These are phyloP conservation scores for Phaeosphaeria sp. DNA, from an alignment of 2,329 filamentous ascomycete genomes.

Conservation along the genomic window DNA sequence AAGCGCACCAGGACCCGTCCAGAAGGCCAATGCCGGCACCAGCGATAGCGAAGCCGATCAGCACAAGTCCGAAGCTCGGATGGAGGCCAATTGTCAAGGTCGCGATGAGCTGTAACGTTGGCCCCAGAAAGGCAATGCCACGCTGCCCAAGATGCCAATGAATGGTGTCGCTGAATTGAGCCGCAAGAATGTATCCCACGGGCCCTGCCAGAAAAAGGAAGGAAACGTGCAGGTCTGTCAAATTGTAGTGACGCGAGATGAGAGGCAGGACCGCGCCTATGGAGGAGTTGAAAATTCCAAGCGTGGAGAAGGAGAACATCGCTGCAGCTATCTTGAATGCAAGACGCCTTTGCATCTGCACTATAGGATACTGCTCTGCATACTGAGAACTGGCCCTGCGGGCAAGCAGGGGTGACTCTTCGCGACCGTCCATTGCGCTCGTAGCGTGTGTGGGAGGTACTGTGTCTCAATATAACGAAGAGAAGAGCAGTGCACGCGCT, in stretches of 20 bases:
- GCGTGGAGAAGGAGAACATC: conserved; percentile 65
- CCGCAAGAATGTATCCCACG: conserved; percentile 54
- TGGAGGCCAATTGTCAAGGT: conserved; percentile 35
- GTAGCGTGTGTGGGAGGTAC: not conserved
- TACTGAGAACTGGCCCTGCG: not conserved
- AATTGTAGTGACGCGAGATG: conserved; percentile 49
- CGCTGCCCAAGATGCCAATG: conserved; percentile 53
- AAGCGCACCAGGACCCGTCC: conserved; percentile 56
- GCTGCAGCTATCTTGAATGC: conserved; percentile 56
- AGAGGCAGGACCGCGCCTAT: conserved; percentile 47
- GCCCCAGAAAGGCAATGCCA: conserved; percentile 51
- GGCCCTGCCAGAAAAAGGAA: conserved; percentile 54
- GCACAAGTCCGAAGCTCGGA: conserved; percentile 41
- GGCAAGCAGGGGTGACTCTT: conserved; percentile 3
- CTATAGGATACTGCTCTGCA: not conserved
- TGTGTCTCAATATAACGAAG: not conserved
- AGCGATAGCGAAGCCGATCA: conserved; percentile 41
- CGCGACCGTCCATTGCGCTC: conserved; percentile 4
- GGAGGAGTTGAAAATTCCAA: conserved; percentile 51
- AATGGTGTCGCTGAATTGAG: conserved; percentile 48
- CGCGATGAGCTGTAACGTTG: conserved; percentile 46
- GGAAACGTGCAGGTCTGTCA: conserved; percentile 54
- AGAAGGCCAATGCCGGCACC: conserved; percentile 51
- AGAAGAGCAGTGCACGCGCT: not conserved
- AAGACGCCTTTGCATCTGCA: not conserved